Percentiles rank a stretch among this genome's conserved stretches.
Evolutionary conservation across 2,329 filamentous ascomycete genomes (phyloP).

Genomic region (Ophiocordyceps australis): DNA sequence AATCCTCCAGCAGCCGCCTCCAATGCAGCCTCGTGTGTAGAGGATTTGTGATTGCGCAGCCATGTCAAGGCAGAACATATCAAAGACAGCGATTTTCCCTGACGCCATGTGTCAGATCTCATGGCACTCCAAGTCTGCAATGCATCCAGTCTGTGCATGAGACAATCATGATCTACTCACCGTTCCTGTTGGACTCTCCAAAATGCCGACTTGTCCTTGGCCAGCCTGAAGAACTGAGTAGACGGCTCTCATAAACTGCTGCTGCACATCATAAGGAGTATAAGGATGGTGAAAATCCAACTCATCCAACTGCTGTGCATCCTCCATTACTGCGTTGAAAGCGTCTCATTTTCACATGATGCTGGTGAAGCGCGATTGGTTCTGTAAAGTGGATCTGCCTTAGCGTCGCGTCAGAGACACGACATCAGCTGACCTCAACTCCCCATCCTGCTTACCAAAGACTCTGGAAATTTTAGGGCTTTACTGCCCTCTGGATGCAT

Average conservation of each 20-base stretch:
- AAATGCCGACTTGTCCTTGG: constrained; percentile 63
- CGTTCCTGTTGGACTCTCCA: constrained; percentile 84
- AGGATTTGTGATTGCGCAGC: constrained; percentile 66
- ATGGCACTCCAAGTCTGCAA: too few species aligned
- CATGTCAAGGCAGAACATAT: constrained; percentile 82
- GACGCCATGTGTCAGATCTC: constrained; percentile 2
- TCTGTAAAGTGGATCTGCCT: too few species aligned
- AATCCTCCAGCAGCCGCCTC: constrained; percentile 22
- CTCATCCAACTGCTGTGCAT: constrained; percentile 9
- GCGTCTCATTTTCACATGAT: too few species aligned
- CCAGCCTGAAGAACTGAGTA: constrained; percentile 58
- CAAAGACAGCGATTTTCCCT: constrained; percentile 81
- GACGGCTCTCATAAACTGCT: constrained; percentile 70
- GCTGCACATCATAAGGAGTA: constrained; percentile 72
- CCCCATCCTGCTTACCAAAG: too few species aligned
- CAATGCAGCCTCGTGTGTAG: constrained; percentile 32
- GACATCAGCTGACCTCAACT: too few species aligned
- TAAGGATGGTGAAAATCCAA: constrained; percentile 73
- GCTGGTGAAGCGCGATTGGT: too few species aligned
- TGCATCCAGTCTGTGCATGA: too few species aligned
- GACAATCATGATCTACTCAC: too few species aligned
- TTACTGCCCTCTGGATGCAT: constrained; percentile 21
- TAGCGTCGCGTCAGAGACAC: too few species aligned
- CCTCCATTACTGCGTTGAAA: constrained; percentile 4
- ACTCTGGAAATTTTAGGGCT: too few species aligned